Conservation (phyloP, 225 moss, liverwort and hornwort genomes). For the Pleurozium schreberi region DNA sequence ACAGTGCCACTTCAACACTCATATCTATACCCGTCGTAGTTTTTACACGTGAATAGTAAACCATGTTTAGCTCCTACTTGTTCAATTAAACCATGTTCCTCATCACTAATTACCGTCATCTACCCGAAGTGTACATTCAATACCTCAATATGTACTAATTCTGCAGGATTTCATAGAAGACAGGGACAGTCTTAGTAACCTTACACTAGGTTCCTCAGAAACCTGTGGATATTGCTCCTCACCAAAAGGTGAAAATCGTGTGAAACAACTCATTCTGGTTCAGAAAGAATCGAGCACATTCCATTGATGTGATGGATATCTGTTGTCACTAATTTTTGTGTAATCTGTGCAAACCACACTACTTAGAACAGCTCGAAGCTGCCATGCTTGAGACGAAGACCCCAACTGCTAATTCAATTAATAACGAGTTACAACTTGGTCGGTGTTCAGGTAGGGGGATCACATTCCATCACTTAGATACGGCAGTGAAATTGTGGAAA, state of each 20-base stretch:
- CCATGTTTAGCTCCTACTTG: too few species aligned
- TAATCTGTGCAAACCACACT: background rate
- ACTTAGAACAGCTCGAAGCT: background rate
- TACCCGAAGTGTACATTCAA: background rate
- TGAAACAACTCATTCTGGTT: background rate
- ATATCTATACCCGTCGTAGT: background rate
- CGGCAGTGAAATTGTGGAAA: background rate
- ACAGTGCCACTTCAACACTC: background rate
- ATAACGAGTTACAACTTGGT: background rate
- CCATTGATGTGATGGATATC: background rate
- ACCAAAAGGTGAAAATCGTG: background rate
- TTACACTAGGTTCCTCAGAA: background rate
- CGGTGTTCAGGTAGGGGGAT: background rate
- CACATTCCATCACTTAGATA: background rate
- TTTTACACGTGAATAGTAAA: background rate
- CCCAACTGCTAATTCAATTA: background rate
- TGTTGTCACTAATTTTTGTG: background rate
- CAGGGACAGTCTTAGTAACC: background rate
- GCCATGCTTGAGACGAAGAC: background rate
- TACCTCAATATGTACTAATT: background rate
- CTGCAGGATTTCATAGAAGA: background rate
- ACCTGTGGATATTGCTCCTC: background rate
- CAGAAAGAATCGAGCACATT: background rate
- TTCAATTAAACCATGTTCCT: too few species aligned
- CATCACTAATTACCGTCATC: background rate